These are phyloP conservation scores for Royoungia palumana DNA, from an alignment of 768 basidiomycete species.

Conservation along the genomic window DNA sequence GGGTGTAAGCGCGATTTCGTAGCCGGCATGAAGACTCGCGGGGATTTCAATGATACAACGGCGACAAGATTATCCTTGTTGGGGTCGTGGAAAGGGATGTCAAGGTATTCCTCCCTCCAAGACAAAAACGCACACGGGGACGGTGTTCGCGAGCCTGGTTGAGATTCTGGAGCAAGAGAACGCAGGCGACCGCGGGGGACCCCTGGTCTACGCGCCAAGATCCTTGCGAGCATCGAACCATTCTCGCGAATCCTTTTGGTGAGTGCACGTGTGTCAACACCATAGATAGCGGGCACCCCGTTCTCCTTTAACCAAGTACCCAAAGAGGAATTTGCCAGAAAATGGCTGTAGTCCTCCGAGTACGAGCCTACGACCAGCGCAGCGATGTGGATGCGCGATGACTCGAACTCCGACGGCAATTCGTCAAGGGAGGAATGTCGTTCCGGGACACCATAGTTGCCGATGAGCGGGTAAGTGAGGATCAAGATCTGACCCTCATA, in stretches of 20 bases:
- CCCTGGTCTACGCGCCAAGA: conserved; percentile 63
- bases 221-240: conserved; percentile 85
- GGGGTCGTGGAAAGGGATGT: conserved; percentile 83
- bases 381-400: conserved; percentile 88
- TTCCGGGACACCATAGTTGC: conserved; percentile 95
- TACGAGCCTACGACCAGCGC: conserved; percentile 92
- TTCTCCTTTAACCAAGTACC: conserved; percentile 94
- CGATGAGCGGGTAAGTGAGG: conserved; percentile 93
- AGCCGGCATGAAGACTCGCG: conserved; percentile 67
- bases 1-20: conserved; percentile 62
- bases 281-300: conserved; percentile 89
- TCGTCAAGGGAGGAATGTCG: conserved; percentile 49
- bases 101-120: conserved; percentile 84
- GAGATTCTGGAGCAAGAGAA: conserved; percentile 35
- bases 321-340: conserved; percentile 84
- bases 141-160: conserved; percentile 45
- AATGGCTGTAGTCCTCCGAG: conserved; percentile 92
- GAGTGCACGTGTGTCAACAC: conserved; percentile 93
- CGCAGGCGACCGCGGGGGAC: conserved; percentile 39
- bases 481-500: conserved; percentile 98
- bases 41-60: conserved; percentile 69
- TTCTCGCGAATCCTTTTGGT: conserved; percentile 96
- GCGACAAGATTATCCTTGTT: conserved; percentile 91
- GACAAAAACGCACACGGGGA: conserved; percentile 50
- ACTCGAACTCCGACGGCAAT: conserved; percentile 83